A percentile compares a stretch with the other conserved stretches of the same genome.
Conservation (phyloP, 768 basidiomycete genomes). For the Megacollybia marginata region DNA sequence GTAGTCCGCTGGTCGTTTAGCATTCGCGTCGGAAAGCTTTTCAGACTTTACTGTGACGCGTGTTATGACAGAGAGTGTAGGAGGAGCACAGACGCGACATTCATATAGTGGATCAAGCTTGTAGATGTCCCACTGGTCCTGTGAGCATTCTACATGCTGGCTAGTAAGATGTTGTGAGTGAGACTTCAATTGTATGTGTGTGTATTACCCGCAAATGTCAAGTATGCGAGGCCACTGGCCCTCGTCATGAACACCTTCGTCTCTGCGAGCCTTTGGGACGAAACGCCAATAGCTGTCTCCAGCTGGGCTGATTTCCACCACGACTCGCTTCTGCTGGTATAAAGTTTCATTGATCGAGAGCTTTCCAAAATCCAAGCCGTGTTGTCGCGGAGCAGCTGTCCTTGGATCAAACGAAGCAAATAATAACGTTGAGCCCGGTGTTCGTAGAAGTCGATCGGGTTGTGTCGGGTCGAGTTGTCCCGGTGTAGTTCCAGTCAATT, state of each 20-base stretch:
- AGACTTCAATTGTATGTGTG: neutral
- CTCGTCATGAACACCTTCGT: slow-evolving; percentile 54
- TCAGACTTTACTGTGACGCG: slow-evolving; percentile 12
- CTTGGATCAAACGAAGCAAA: slow-evolving; percentile 74
- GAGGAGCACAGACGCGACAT: slow-evolving; percentile 45
- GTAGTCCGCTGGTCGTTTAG: slow-evolving; percentile 10
- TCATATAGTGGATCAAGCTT: slow-evolving; percentile 73
- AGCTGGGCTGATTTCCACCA: slow-evolving; percentile 57
- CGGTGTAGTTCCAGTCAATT: slow-evolving; percentile 41
- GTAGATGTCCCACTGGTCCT: slow-evolving; percentile 84
- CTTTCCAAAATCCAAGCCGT: slow-evolving; percentile 25
- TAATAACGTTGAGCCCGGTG: slow-evolving; percentile 47
- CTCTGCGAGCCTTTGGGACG: slow-evolving; percentile 60
- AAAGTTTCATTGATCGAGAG: slow-evolving; percentile 39
- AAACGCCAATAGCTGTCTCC: slow-evolving; percentile 65
- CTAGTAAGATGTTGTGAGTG: slow-evolving; percentile 23
- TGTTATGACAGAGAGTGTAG: slow-evolving; percentile 28
- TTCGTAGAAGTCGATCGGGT: slow-evolving; percentile 50
- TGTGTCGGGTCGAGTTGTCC: slow-evolving; percentile 64
- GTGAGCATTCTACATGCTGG: slow-evolving; percentile 42
- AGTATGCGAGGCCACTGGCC: slow-evolving; percentile 65
- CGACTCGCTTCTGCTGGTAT: slow-evolving; percentile 60
- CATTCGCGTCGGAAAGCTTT: slow-evolving; percentile 5
- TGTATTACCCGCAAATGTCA: slow-evolving; percentile 56
- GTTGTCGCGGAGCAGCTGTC: slow-evolving; percentile 36